Conservation (phyloP, 225 moss, liverwort and hornwort genomes). For the Physcomitrellopsis africana region DNA sequence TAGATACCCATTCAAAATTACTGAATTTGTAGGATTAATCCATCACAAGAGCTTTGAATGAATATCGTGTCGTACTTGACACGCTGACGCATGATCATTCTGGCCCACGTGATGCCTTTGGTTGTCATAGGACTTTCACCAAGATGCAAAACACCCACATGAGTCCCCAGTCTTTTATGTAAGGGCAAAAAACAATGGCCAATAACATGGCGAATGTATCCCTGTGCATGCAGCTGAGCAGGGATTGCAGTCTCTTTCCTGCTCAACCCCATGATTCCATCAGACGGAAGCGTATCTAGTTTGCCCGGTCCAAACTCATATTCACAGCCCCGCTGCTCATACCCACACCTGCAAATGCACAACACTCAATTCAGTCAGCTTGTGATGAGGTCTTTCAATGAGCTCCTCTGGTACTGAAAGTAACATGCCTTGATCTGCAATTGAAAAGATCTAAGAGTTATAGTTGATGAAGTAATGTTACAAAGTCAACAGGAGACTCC, state of each 20-base stretch:
- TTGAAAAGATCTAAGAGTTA: too few relatives aligned
- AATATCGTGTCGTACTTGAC: constrained; percentile 8
- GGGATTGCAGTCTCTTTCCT: constrained; percentile 24
- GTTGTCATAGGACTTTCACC: constrained; percentile 28
- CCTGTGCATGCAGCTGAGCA: constrained; percentile 24
- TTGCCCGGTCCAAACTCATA: constrained; percentile 14
- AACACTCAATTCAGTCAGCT: background rate
- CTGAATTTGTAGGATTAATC: background rate
- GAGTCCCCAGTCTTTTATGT: background rate
- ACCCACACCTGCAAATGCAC: constrained; percentile 26
- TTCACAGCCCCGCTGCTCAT: constrained; percentile 28
- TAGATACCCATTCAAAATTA: background rate
- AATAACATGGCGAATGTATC: constrained; percentile 12
- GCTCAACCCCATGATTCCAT: constrained; percentile 35
- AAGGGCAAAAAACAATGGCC: constrained; percentile 31
- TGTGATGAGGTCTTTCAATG: too few relatives aligned
- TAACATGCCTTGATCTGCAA: too few relatives aligned
- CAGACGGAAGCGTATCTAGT: background rate
- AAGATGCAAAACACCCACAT: constrained; percentile 29
- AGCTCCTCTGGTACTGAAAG: too few relatives aligned
- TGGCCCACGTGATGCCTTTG: constrained; percentile 33
- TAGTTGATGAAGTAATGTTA: too few relatives aligned
- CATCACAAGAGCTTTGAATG: background rate
- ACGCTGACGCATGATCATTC: constrained; percentile 14
- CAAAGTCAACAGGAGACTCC: too few relatives aligned